Evolutionary conservation across 2,329 filamentous ascomycete species (phyloP).

Genomic region (Talaromyces islandicus): DNA sequence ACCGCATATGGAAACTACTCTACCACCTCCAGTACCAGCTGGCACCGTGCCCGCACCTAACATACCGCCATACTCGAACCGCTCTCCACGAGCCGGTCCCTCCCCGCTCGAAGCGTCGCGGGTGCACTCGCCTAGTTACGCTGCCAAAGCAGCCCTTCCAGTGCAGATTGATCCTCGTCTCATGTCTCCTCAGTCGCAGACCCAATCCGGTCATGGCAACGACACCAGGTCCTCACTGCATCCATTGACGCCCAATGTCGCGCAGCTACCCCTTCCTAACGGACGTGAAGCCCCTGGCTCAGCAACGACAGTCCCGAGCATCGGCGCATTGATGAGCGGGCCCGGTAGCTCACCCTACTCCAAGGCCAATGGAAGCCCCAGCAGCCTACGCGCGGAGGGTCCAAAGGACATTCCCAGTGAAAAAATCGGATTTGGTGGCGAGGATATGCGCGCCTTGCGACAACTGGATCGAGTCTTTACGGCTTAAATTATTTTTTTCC

Average conservation of each 20-base stretch:
- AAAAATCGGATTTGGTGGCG: constrained; percentile 51
- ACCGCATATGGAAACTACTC: constrained; percentile 24
- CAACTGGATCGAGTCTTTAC: constrained; percentile 56
- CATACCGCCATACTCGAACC: constrained; percentile 22
- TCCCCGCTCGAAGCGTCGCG: constrained; percentile 22
- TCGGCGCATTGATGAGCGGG: constrained; percentile 42
- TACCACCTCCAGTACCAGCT: constrained; percentile 19
- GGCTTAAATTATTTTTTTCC: constrained; percentile 20
- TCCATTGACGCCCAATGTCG: constrained; percentile 15
- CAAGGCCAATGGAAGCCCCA: constrained; percentile 14
- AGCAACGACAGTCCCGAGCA: constrained; percentile 48
- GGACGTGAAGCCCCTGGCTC: constrained; percentile 23
- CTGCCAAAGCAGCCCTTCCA: constrained; percentile 6
- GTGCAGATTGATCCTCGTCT: constrained; percentile 27
- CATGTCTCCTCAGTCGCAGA: constrained; percentile 27
- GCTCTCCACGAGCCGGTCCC: constrained; percentile 20
- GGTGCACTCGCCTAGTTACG: constrained; percentile 25
- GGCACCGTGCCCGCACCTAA: constrained; percentile 13
- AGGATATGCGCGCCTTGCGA: constrained; percentile 60
- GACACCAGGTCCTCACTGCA: constrained; percentile 17
- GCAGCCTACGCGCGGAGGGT: constrained; percentile 23
- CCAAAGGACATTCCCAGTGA: constrained; percentile 52
- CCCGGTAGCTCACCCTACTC: constrained; percentile 20
- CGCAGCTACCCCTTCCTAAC: constrained; percentile 15
- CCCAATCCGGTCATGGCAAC: constrained; percentile 10